Evolutionary conservation across 2,329 filamentous ascomycete species (phyloP), one percentile per base, ranked within the genome.

Genomic region (Phoma sp.): DNA sequence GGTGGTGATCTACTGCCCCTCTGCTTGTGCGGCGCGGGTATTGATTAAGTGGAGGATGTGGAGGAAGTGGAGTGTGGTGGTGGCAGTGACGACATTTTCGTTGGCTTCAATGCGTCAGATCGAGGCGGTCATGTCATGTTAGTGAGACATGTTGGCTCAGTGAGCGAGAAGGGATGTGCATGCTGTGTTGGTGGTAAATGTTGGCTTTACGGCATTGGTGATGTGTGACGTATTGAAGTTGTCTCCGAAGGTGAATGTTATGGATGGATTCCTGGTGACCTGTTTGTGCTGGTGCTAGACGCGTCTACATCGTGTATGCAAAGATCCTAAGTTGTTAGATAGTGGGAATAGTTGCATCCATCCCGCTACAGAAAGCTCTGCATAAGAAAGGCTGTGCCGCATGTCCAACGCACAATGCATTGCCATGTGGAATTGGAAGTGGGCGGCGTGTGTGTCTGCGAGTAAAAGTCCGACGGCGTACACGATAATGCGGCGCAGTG

Each of bases 401-500:
- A n/a, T n/a, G n/a, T n/a, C n/a, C n/a, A n/a, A n/a, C n/a, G n/a
- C 28, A 29, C 7, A 14, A 29, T 18, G 39, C 39, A 43, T 17
- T 25, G 17, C 20, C 9, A 14, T 15, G 15, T 23, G 29, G 40
- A 14, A 18, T 9, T 33, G 42, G 23, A 18, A 38, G n/a, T 34
- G 26, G 25, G 30, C 23, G 25, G 37, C 32, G 37, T 37, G 18
- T 11, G 30, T 20, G 32, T 26, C 30, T 15, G 28, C 32, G 25
- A 14, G 32, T 30, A 47, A 39, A 32, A 32, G 2, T 37, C 26
- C 33, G 43, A 39, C 7, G n/a, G 38, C 39, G 39, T 34, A n/a
- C 26, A 39, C 17, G 1, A 7, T 28, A n/a, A 11, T 49, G 45
- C 45, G 51, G 51, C 51, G 21, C 39, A 23, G 43, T 47, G 37